Base-by-base conservation (phyloP, 2,329 filamentous ascomycete species). In the Aaosphaeria pasadenensis region DNA sequence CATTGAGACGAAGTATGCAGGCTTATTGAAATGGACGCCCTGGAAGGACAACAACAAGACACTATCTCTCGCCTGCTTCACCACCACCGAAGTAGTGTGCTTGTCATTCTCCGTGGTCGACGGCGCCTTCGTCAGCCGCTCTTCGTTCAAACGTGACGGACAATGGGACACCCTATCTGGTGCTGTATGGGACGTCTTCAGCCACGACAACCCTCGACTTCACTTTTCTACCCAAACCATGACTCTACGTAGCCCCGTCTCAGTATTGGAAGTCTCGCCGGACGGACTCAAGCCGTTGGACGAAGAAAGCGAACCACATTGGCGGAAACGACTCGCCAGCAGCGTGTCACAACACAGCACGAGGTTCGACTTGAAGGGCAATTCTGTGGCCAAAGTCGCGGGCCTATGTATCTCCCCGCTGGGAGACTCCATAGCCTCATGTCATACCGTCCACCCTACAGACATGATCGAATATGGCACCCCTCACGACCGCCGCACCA, bases 381-480 rank as follows among this genome's bases (percentile, higher is more conserved):
- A 77, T 44, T 72, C 75, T 6, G 63, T 73, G n/a, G 71, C 75
- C 5, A 77, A 77, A 51, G 71, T 76, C 6, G 83, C 79, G 76
- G 82, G 82, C 2, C 64, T 83, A 5, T 71, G 75, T 7, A 46
- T 56, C 3, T 75, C 74, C 11, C 76, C 77, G 13, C 59, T 76
- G 13, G 71, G 74, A 24, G 74, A 76, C 30, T 72, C 75, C 28
- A 61, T 76, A 11, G 80, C 77, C 5, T 71, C 72, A 4, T 78
- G 75, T 47, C 69, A 77, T 42, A 79, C 76, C 2, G 56, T 80
- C 30, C 79, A 85, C 58, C 81, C 81, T 0, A 78, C 74, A 4
- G 77, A 83, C 57, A 77, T 79, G 67, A 67, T 83, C 11, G 78
- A 84, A 50, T 84, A 84, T 57, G 72, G 73, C 1, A 77, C 77